Conservation (phyloP, 78 protist genomes). For the Polysphondylium violaceum region DNA sequence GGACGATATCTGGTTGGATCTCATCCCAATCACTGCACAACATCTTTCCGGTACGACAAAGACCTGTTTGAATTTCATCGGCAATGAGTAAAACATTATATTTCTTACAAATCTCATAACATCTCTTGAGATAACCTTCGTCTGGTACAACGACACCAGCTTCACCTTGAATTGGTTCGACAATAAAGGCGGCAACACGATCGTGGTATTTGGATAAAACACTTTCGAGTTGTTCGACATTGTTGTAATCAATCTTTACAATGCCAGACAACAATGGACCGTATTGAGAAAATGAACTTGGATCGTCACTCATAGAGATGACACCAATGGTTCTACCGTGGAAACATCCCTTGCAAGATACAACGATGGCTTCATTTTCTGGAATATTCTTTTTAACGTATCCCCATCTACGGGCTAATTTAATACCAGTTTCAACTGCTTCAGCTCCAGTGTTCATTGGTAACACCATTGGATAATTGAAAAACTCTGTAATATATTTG, state of each 20-base stretch:
- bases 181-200: conserved; percentile 86
- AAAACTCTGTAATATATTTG: conserved; percentile 80
- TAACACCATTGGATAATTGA: conserved; percentile 94
- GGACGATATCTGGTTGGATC: conserved; percentile 92
- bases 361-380: conserved; percentile 89
- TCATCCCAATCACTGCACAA: conserved; percentile 79
- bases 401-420: conserved; percentile 98
- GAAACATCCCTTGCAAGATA: conserved; percentile 90
- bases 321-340: conserved; percentile 97
- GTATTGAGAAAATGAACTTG: conserved; percentile 78
- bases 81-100: conserved; percentile 95
- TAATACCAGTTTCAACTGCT: conserved; percentile 97
- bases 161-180: conserved; percentile 99
- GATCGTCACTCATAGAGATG: conserved; percentile 93
- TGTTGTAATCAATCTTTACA: conserved; percentile 83
- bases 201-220: conserved; percentile 77
- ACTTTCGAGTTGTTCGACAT: conserved; percentile 86
- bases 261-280: conserved; percentile 92
- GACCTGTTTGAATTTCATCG: conserved; percentile 99
- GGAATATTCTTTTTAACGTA: conserved; percentile 91
- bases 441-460: conserved; percentile 99
- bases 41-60: conserved; percentile 90
- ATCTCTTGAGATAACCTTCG: conserved; percentile 89
- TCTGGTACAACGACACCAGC: conserved; percentile 96
- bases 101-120: conserved; percentile 90